These are phyloP conservation scores for Helianthus tuberosus DNA, from an alignment of 129 eudicot species.

Conservation along the genomic window DNA sequence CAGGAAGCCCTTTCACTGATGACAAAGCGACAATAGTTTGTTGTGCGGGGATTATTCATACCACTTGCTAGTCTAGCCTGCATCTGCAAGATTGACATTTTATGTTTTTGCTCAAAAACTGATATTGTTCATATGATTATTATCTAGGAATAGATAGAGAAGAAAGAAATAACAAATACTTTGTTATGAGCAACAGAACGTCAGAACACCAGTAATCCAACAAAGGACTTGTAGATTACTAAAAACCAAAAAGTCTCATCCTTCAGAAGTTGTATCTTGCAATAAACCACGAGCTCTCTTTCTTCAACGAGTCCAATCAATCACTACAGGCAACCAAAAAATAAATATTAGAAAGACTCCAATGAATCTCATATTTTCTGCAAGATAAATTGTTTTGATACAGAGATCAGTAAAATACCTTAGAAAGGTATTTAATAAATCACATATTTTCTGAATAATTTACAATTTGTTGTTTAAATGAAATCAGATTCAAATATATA, in stretches of 20 bases:
- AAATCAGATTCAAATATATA: neutral
- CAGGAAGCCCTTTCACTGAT: slow-evolving; percentile 73
- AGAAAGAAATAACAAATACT: slow-evolving; percentile 32
- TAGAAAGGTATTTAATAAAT: neutral
- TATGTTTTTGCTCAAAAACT: neutral
- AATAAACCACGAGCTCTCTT: neutral
- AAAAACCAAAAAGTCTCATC: neutral
- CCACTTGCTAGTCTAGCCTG: slow-evolving; percentile 94
- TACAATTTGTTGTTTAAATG: neutral
- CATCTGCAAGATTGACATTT: slow-evolving; percentile 54
- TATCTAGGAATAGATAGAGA: neutral
- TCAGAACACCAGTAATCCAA: neutral
- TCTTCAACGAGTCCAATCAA: neutral
- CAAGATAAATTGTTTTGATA: neutral
- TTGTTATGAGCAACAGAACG: slow-evolving; percentile 98
- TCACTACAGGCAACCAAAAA: neutral
- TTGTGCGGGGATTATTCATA: slow-evolving; percentile 95
- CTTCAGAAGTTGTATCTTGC: neutral
- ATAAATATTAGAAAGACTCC: neutral
- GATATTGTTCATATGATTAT: neutral
- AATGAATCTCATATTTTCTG: neutral
- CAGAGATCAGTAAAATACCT: neutral
- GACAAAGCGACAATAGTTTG: slow-evolving; percentile 86
- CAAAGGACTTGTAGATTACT: neutral
- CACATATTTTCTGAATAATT: neutral